These are phyloP conservation scores for Hypoxylon sp. DNA, from an alignment of 2,329 filamentous ascomycete genomes.

Conservation along the genomic window DNA sequence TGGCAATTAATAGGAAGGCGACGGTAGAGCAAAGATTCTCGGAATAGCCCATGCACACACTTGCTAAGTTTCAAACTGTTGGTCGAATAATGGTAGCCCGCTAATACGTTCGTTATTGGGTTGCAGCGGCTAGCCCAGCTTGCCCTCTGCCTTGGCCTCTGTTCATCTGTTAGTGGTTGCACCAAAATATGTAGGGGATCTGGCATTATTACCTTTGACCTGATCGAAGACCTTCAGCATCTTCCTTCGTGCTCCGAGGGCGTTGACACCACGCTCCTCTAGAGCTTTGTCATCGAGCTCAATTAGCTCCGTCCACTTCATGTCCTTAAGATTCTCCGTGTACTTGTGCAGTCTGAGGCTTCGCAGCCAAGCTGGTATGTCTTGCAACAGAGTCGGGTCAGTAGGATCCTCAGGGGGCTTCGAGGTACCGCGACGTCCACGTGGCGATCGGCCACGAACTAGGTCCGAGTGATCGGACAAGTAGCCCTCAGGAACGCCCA, in stretches of 20 bases:
- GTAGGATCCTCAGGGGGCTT: constrained; percentile 99
- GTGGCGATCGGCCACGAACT: constrained; percentile 88
- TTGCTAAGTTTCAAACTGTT: constrained; percentile 23
- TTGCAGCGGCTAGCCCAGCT: constrained; percentile 64
- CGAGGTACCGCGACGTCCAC: constrained; percentile 91
- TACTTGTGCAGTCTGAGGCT: constrained; percentile 98
- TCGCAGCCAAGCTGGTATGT: constrained; percentile 96
- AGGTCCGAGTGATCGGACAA: constrained; percentile 95
- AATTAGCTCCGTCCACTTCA: constrained; percentile 95
- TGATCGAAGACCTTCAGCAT: constrained; percentile 99
- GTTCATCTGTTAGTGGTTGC: constrained; percentile 50
- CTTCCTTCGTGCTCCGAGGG: constrained; percentile 93
- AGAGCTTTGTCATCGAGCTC: constrained; percentile 93
- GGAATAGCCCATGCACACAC: constrained; percentile 15
- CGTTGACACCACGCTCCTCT: constrained; percentile 94
- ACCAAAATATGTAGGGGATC: neutral
- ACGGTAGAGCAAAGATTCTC: constrained; percentile 6
- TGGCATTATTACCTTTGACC: constrained; percentile 76
- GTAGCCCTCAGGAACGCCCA: constrained; percentile 84
- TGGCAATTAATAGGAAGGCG: neutral
- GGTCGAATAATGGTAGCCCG: constrained; percentile 15
- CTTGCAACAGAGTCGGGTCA: constrained; percentile 88
- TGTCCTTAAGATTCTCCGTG: constrained; percentile 96
- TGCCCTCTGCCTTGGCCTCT: constrained; percentile 83
- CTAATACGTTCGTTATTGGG: constrained; percentile 38